A percentile compares a stretch with the other conserved stretches of the same genome.
phyloP scores from a whole-genome alignment of 306 rosid species.

The Oxytropis ochrocephala region DNA sequence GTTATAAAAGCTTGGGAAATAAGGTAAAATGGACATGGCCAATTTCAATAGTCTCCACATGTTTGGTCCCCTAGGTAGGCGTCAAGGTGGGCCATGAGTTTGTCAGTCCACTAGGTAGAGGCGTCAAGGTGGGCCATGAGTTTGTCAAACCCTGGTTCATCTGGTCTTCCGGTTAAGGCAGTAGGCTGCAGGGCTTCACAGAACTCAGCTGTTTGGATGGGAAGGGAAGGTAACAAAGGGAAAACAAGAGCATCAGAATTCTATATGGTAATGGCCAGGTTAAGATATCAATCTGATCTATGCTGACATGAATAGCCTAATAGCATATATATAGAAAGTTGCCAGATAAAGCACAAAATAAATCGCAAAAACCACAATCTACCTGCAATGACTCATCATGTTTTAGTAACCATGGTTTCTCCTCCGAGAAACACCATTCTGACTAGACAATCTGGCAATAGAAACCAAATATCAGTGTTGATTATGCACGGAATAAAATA shows the following conservation, averaged over 20 bases:
- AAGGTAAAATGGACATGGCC: constrained; percentile 63
- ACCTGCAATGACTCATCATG: constrained; percentile 32
- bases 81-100: constrained; percentile 89
- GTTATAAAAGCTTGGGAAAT: constrained; percentile 64
- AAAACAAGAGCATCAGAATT: constrained; percentile 86
- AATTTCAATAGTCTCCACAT: constrained; percentile 53
- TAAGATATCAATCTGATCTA: constrained; percentile 48
- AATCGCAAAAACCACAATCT: constrained; percentile 25
- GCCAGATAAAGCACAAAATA: constrained; percentile 32
- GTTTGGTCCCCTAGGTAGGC: constrained; percentile 72
- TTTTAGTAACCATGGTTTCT: constrained; percentile 44
- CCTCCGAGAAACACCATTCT: constrained; percentile 38
- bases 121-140: constrained; percentile 92
- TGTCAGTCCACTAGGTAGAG: constrained; percentile 76
- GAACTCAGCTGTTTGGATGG: constrained; percentile 90
- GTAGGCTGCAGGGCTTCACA: constrained; percentile 97
- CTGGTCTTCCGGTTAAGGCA: constrained; percentile 89
- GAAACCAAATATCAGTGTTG: constrained; percentile 15
- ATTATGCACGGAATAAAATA: background rate
- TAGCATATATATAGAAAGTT: constrained; percentile 29
- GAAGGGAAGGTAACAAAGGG: constrained; percentile 91
- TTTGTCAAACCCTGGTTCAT: constrained; percentile 91
- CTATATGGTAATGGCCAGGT: constrained; percentile 64
- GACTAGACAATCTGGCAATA: constrained; percentile 39
- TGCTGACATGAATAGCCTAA: constrained; percentile 29